phyloP scores from a whole-genome alignment of 495 filamentous ascomycete species.

The Penicillium robsamsonii region DNA sequence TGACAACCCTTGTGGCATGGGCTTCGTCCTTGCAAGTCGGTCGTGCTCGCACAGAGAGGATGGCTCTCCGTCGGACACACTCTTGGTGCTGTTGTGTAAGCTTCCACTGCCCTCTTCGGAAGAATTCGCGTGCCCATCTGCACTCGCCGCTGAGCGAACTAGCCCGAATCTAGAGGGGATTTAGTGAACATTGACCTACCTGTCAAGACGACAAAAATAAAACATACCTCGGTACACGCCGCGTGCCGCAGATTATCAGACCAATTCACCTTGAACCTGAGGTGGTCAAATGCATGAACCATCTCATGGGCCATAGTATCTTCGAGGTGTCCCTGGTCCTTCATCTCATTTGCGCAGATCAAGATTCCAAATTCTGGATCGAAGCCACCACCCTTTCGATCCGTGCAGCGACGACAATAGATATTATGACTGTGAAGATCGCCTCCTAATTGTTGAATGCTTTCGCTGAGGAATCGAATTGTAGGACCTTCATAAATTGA shows the following conservation, averaged over 20 bases:
- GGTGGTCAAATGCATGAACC: conserved; percentile 93
- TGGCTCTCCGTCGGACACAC: conserved; percentile 80
- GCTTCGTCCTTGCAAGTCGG: conserved; percentile 81
- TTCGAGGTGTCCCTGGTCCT: conserved; percentile 72
- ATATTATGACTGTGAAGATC: conserved; percentile 72
- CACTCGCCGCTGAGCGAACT: conserved; percentile 92
- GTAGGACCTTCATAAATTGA: conserved; percentile 56
- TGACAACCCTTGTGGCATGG: conserved; percentile 83
- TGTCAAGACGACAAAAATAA: background rate
- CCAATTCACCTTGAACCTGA: conserved; percentile 87
- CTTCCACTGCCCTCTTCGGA: conserved; percentile 76
- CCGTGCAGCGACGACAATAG: conserved; percentile 73
- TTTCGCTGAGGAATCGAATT: conserved; percentile 78
- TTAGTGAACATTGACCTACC: background rate
- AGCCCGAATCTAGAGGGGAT: conserved; percentile 69
- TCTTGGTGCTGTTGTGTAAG: conserved; percentile 90
- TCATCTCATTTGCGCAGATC: conserved; percentile 84
- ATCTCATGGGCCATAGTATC: conserved; percentile 97
- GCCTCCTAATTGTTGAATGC: conserved; percentile 73
- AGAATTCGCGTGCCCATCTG: conserved; percentile 83
- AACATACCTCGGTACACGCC: conserved; percentile 85
- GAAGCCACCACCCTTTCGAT: conserved; percentile 72
- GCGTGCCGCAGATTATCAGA: conserved; percentile 76
- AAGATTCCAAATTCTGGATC: conserved; percentile 79
- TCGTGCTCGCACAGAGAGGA: conserved; percentile 68